Base-by-base conservation (phyloP, 2,329 filamentous ascomycete genomes). In the Diaporthe nobilis region DNA sequence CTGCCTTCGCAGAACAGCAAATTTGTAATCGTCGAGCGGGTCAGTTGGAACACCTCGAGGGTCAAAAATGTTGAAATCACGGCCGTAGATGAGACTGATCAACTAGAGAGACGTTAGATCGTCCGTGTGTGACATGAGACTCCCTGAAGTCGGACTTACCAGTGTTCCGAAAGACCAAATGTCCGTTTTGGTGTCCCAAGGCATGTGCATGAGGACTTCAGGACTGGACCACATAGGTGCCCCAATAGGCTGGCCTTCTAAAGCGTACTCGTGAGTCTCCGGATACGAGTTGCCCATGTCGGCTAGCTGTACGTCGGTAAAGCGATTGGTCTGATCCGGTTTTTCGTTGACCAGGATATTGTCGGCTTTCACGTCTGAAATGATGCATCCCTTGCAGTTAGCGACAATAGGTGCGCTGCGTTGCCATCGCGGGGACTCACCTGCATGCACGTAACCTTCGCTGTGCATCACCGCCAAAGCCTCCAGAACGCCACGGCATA, bases 231-330 rank as follows among this genome's bases (percentile, higher is more conserved):
- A 67, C 61, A 67, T 67, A 3, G 61, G 61, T 3, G 61, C 42
- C 10, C 42, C 61, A n/a, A 67, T 67, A 49, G 42, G 61, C 61
- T 49, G n/a, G 42, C 61, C 42, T 34, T 49, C 7, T 17, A 49
- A 31, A 49, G 61, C 42, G 25, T 67, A 49, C 25, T 49, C 25
- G 4, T 67, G 61, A 12, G 25, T 49, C 61, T 67, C 17, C 8
- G 42, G 61, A n/a, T 67, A 67, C 8, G 61, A 67, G 25, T 67
- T 49, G 25, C 61, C 61, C 61, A 67, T 67, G 28, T 67, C 61
- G 15, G 61, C 61, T 13, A 67, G 6, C 9, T 49, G 61, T 13
- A 67, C 61, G 17, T 49, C 61, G 12, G 61, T 49, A 9, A 67
- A 67, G 42, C 61, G 61, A n/a, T 67, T 67, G 9, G 15, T 67